Conservation (phyloP, 192 early-diverging fungal species). For the Linnemannia exigua region DNA sequence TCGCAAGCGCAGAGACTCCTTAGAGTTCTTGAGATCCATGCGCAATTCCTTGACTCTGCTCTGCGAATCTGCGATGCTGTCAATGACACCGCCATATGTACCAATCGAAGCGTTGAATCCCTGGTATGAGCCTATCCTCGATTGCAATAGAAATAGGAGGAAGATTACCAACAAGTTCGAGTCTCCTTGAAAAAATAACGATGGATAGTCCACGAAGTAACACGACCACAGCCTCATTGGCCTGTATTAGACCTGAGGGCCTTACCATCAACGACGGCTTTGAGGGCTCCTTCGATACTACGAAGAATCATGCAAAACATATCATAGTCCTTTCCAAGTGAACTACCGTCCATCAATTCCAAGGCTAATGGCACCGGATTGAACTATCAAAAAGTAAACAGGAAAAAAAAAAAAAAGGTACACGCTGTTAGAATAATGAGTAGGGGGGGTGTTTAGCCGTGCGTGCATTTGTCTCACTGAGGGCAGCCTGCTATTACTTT, state of each 20-base stretch:
- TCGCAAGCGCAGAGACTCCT: constrained; percentile 72
- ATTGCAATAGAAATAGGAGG: neutral
- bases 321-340: constrained; percentile 73
- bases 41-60: constrained; percentile 75
- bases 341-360: constrained; percentile 82
- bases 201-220: no score
- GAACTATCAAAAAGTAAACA: constrained; percentile 56
- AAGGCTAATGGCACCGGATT: constrained; percentile 82
- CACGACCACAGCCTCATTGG: no score
- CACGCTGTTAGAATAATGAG: neutral
- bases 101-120: constrained; percentile 88
- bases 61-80: constrained; percentile 76
- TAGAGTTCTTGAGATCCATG: constrained; percentile 72
- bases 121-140: constrained; percentile 77
- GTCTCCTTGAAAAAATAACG: neutral
- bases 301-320: constrained; percentile 71
- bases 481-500: neutral
- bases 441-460: no score
- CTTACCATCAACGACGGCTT: constrained; percentile 77
- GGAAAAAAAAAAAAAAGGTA: constrained; percentile 1
- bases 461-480: neutral
- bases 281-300: constrained; percentile 75
- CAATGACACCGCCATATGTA: constrained; percentile 83
- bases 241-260: no score
- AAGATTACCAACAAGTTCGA: neutral